Conservation (phyloP, 106 monocot species). For the Cymbidium sinense region DNA sequence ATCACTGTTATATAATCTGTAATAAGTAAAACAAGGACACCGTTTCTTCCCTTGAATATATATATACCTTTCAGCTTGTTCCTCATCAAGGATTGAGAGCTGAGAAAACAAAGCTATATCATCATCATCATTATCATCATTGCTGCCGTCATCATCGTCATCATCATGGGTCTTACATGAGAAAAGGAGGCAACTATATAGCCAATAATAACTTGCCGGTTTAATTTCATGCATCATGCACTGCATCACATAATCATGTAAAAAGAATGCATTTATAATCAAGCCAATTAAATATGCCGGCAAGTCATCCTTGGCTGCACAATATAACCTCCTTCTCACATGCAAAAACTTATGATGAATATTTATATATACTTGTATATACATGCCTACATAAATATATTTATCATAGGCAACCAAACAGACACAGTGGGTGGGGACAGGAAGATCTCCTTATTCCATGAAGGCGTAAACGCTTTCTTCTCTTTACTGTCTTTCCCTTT, state of each 20-base stretch:
- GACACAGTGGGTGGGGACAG: slow-evolving; percentile 6
- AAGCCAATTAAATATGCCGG: slow-evolving; percentile 13
- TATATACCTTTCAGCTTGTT: no score
- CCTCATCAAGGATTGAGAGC: no score
- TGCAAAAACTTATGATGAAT: slow-evolving; percentile 27
- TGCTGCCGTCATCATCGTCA: neutral
- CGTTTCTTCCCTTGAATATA: no score
- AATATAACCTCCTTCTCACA: slow-evolving; percentile 34
- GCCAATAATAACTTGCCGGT: slow-evolving; percentile 44
- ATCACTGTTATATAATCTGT: no score
- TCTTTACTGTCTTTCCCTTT: slow-evolving; percentile 14
- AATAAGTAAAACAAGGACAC: no score
- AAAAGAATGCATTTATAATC: neutral
- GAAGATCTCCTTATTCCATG: slow-evolving; percentile 10
- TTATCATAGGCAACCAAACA: neutral
- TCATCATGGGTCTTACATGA: slow-evolving; percentile 32
- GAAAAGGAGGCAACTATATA: slow-evolving; percentile 40
- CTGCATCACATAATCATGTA: neutral
- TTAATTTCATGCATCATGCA: neutral
- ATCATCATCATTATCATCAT: neutral
- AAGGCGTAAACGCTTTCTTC: slow-evolving; percentile 19
- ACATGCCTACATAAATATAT: neutral
- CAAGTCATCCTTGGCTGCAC: slow-evolving; percentile 59
- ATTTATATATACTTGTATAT: neutral
- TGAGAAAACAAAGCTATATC: neutral